Evolutionary conservation across 2,329 filamentous ascomycete genomes (phyloP).

Genomic region (Aspergillus aculeatinus): DNA sequence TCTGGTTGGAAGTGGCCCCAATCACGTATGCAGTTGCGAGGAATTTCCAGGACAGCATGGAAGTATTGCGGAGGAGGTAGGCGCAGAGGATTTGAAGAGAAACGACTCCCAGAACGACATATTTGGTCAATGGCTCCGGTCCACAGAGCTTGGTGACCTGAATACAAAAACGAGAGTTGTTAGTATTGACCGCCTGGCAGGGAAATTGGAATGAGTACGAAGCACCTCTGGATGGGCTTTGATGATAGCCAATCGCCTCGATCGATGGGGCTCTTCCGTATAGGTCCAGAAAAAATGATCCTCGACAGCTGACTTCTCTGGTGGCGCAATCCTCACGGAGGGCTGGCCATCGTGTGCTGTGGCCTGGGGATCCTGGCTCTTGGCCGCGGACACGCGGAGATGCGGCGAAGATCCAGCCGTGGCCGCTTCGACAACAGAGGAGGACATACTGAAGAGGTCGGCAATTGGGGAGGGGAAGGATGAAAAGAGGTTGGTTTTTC

Average conservation of each 20-base stretch:
- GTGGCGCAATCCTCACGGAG: slow-evolving; percentile 30
- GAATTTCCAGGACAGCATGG: slow-evolving; percentile 81
- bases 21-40: slow-evolving; percentile 85
- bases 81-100: slow-evolving; percentile 75
- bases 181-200: not conserved
- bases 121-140: slow-evolving; percentile 93
- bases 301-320: slow-evolving; percentile 35
- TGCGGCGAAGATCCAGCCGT: slow-evolving; percentile 26
- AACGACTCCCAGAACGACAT: slow-evolving; percentile 81
- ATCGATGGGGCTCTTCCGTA: slow-evolving; percentile 94
- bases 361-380: slow-evolving; percentile 20
- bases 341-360: slow-evolving; percentile 18
- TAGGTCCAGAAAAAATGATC: slow-evolving; percentile 96
- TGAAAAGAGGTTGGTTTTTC: not conserved
- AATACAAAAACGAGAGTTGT: slow-evolving; percentile 13
- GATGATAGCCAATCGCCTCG: slow-evolving; percentile 88
- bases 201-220: not conserved
- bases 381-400: slow-evolving; percentile 35
- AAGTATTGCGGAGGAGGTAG: slow-evolving; percentile 70
- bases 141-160: slow-evolving; percentile 96
- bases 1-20: slow-evolving; percentile 95
- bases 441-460: slow-evolving; percentile 24
- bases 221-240: slow-evolving; percentile 92
- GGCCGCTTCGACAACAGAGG: slow-evolving; percentile 29
- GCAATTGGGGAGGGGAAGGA: not conserved